Base-by-base conservation (phyloP, 352 stramenopile species). In the Phytophthora capsici region DNA sequence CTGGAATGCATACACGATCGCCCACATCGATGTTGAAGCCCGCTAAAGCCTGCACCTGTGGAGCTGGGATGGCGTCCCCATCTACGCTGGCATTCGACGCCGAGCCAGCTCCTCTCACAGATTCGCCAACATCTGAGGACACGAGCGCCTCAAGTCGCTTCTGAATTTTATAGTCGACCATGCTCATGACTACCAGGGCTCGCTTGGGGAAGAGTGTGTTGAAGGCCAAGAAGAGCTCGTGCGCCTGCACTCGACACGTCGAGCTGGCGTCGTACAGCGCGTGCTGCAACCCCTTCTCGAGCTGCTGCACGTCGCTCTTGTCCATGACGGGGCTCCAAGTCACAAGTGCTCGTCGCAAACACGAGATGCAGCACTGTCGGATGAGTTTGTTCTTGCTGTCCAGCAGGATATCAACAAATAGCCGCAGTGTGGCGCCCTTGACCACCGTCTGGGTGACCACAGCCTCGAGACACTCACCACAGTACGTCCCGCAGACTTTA, bases 381-480 rank as follows among this genome's bases (percentile, higher is more conserved):
- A 95, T 93, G 59, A 83, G 66, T 47, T 93, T 92, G 73, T 89
- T 94, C 68, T 93, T 94, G 70, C 73, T 92, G 41, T 92, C 83
- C 16, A 89, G 63, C 38, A 90, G 58, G 51, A 82, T 85, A 40
- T 94, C 85, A 17, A 91, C 82, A 49, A 94, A 86, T 17, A 88
- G 76, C 45, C 83, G 75, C 60, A 95, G 67, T 43, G 80, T 94
- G 26, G 83, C 63, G 50, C 87, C 85, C 51, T 93, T 92, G 43
- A 92, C 75, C 46, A 93, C 80, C 20, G 82, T 89, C 61, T 82
- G 75, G 45, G 71, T 66, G 20, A 91, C 76, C 17, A 93, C 63
- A 12, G 80, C 60, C 48, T 95, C 84, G 12, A 93, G 65, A 70
- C 85, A 93, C 58, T 93, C 85, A 45, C 75, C 71, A 63, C 87